These are phyloP conservation scores for Auriscalpium microsporum DNA, from an alignment of 768 basidiomycete genomes.

Conservation along the genomic window DNA sequence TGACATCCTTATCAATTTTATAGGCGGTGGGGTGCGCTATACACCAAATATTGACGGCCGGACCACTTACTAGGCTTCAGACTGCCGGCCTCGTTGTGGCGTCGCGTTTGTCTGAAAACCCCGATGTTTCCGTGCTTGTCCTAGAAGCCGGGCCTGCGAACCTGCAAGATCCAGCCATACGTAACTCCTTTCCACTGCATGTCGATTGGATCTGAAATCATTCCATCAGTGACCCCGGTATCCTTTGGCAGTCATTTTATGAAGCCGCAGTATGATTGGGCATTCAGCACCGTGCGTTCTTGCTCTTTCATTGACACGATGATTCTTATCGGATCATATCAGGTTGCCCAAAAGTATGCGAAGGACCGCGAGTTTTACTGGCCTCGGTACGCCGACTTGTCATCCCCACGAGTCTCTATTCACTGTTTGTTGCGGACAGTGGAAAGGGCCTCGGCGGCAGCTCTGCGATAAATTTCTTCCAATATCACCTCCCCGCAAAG, in stretches of 20 bases:
- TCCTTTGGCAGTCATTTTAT: neutral
- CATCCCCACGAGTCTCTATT: neutral
- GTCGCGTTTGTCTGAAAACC: conserved; percentile 18
- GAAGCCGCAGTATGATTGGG: conserved; percentile 6
- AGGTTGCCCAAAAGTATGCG: conserved; percentile 6
- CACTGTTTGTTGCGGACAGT: neutral
- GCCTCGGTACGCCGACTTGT: neutral
- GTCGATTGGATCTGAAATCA: neutral
- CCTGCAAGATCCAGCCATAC: conserved; percentile 6
- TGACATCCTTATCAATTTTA: neutral
- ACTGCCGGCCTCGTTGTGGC: conserved; percentile 18
- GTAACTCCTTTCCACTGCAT: neutral
- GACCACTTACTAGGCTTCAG: neutral
- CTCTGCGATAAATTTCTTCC: conserved; percentile 15
- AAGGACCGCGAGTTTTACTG: neutral
- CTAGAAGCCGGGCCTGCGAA: conserved; percentile 19
- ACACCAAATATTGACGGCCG: neutral
- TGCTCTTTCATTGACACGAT: neutral
- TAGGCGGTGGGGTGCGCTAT: conserved; percentile 1
- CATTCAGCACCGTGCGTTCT: conserved; percentile 1
- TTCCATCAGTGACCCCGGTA: neutral
- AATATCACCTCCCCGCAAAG: conserved; percentile 4
- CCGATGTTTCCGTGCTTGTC: conserved; percentile 15
- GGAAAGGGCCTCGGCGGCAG: conserved; percentile 21
- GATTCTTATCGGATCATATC: neutral